Evolutionary conservation across 2,329 filamentous ascomycete genomes (phyloP).

Genomic region (Rhynchosporium graminicola): DNA sequence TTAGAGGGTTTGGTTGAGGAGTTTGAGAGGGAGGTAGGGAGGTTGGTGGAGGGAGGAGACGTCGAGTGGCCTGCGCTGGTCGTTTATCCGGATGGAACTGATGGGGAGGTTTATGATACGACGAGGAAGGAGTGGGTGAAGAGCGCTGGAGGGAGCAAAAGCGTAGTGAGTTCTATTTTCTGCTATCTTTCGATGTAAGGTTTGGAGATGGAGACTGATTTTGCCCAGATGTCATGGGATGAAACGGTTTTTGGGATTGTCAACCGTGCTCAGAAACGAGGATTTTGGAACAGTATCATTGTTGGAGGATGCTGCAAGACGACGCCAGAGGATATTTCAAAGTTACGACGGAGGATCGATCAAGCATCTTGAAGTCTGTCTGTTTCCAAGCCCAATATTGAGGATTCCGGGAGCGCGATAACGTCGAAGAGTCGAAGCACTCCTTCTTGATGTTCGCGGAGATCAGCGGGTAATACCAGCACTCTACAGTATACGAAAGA

Average conservation of each 20-base stretch:
- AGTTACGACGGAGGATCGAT: slow-evolving; percentile 35
- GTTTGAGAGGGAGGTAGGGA: slow-evolving; percentile 52
- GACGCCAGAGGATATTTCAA: slow-evolving; percentile 39
- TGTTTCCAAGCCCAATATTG: not conserved
- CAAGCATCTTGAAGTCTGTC: not conserved
- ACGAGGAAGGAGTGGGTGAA: slow-evolving; percentile 58
- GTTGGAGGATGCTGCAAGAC: slow-evolving; percentile 51
- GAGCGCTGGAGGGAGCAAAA: slow-evolving; percentile 30
- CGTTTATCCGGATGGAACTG: slow-evolving; percentile 69
- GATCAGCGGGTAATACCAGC: too few species aligned
- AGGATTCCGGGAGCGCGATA: not conserved
- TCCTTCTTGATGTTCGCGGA: too few species aligned
- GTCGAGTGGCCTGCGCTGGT: slow-evolving; percentile 52
- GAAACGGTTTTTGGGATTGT: slow-evolving; percentile 42
- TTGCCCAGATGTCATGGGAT: slow-evolving; percentile 41
- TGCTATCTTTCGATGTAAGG: not conserved
- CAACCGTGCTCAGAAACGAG: slow-evolving; percentile 32
- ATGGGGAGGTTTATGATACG: slow-evolving; percentile 68
- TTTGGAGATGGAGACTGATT: slow-evolving; percentile 5
- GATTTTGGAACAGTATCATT: slow-evolving; percentile 41
- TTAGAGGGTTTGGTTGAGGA: slow-evolving; percentile 55
- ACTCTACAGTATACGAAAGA: too few species aligned
- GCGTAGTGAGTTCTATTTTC: slow-evolving; percentile 4
- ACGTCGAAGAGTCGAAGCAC: too few species aligned
- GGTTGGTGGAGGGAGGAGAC: slow-evolving; percentile 43